Evolutionary conservation across 176 grass and related monocot genomes (phyloP).

Genomic region (Secale cereale): DNA sequence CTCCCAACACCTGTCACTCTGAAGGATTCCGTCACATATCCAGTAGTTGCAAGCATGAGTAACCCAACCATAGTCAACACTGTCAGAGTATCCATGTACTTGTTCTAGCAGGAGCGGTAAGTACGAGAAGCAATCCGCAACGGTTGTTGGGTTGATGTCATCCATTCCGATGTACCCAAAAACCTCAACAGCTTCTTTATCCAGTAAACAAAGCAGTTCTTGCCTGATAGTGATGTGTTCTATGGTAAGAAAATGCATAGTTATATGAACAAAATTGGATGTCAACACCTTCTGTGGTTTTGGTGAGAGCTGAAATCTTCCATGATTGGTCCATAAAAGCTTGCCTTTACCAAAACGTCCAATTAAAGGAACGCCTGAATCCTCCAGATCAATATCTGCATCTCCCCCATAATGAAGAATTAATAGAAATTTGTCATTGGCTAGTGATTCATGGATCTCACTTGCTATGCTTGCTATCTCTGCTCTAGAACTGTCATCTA

Average conservation of each 20-base stretch:
- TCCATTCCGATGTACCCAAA: not conserved
- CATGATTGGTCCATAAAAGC: not conserved
- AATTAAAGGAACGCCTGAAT: not conserved
- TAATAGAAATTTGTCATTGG: not conserved
- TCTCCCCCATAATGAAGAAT: not conserved
- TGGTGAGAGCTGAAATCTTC: not conserved
- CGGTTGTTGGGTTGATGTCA: not conserved
- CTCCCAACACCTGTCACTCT: not conserved
- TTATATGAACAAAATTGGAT: too few species aligned
- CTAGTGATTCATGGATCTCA: not conserved
- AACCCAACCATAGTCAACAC: not conserved
- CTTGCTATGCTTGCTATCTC: not conserved
- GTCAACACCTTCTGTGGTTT: too few species aligned
- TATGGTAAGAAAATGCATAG: too few species aligned
- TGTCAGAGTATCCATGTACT: not conserved
- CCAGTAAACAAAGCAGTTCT: not conserved
- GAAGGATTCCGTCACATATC: not conserved
- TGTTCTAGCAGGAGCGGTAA: not conserved
- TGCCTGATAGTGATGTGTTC: not conserved
- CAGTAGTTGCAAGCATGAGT: constrained; percentile 2
- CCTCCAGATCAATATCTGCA: not conserved
- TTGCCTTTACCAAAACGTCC: not conserved
- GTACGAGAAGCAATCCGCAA: not conserved
- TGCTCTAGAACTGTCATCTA: not conserved
- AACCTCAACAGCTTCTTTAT: not conserved